These are phyloP conservation scores for Ceratobasidium sp. DNA, from an alignment of 1,284 basidiomycete genomes.

Conservation along the genomic window DNA sequence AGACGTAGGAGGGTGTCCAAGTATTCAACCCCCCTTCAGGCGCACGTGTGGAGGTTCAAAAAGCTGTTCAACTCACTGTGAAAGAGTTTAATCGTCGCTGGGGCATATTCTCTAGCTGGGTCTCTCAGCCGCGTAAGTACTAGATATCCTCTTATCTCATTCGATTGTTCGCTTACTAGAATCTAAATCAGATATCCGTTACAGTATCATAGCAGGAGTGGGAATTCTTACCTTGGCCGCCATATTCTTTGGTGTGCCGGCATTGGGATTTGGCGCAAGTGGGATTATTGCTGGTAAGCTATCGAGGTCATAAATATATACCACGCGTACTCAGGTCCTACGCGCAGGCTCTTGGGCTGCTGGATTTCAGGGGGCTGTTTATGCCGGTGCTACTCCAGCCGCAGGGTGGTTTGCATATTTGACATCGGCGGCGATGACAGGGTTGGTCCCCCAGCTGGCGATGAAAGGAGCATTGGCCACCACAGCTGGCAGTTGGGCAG, in stretches of 20 bases:
- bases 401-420: background rate
- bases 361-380: background rate
- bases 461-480: no score
- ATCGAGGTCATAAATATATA: no score
- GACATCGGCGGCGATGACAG: conserved; percentile 12
- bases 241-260: background rate
- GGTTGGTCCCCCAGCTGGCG: background rate
- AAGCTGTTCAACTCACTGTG: no score
- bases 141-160: background rate
- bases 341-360: background rate
- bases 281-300: conserved; percentile 17
- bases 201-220: background rate
- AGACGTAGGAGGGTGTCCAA: no score
- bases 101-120: conserved; percentile 4
- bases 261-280: conserved; percentile 9
- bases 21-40: no score
- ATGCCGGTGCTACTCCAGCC: background rate
- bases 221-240: background rate
- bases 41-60: no score
- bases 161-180: background rate
- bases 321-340: background rate
- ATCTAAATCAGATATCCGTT: conserved; percentile 1
- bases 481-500: no score
- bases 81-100: no score
- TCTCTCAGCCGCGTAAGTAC: conserved; percentile 17